A percentile compares a stretch with the other conserved stretches of the same genome.
Conservation (phyloP, 495 filamentous ascomycete genomes). For the Chaetomium tenue region DNA sequence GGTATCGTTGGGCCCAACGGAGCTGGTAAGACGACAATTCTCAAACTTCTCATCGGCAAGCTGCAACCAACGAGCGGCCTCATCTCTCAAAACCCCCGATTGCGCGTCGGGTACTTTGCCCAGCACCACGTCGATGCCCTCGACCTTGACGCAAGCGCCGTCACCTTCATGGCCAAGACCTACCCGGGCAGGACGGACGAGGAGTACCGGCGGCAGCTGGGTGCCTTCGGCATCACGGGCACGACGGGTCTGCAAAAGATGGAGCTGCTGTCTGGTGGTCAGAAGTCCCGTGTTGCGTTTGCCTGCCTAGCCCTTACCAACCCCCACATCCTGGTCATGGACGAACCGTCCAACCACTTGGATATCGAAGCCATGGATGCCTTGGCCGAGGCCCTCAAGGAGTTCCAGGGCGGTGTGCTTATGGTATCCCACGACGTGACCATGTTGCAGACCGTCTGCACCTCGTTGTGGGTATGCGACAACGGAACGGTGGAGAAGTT, state of each 20-base stretch:
- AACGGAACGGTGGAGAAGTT: slow-evolving; percentile 95
- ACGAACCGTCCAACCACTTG: slow-evolving; percentile 97
- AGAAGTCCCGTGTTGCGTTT: slow-evolving; percentile 97
- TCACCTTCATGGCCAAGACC: slow-evolving; percentile 90
- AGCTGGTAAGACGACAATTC: slow-evolving; percentile 94
- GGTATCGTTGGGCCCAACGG: slow-evolving; percentile 99
- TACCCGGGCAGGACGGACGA: slow-evolving; percentile 92
- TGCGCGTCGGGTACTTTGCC: slow-evolving; percentile 94
- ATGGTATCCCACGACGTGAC: slow-evolving; percentile 99
- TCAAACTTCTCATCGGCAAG: slow-evolving; percentile 90
- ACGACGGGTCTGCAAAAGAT: slow-evolving; percentile 97
- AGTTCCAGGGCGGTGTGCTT: slow-evolving; percentile 90
- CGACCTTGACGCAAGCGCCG: slow-evolving; percentile 81
- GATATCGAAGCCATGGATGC: slow-evolving; percentile 99
- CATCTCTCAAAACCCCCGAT: slow-evolving; percentile 81
- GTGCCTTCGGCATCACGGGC: slow-evolving; percentile 97
- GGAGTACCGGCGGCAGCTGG: slow-evolving; percentile 93
- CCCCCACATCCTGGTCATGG: slow-evolving; percentile 95
- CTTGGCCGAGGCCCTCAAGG: slow-evolving; percentile 72
- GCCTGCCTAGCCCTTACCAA: slow-evolving; percentile 88
- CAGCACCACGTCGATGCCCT: slow-evolving; percentile 98
- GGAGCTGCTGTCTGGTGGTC: slow-evolving; percentile 90
- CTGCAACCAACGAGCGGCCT: slow-evolving; percentile 72
- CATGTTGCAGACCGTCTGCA: slow-evolving; percentile 92
- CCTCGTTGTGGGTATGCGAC: slow-evolving; percentile 94